Percentiles rank a stretch among this genome's conserved stretches.
Evolutionary conservation across 2,329 filamentous ascomycete species (phyloP).

Genomic region (Rhexocercosporidium sp.): DNA sequence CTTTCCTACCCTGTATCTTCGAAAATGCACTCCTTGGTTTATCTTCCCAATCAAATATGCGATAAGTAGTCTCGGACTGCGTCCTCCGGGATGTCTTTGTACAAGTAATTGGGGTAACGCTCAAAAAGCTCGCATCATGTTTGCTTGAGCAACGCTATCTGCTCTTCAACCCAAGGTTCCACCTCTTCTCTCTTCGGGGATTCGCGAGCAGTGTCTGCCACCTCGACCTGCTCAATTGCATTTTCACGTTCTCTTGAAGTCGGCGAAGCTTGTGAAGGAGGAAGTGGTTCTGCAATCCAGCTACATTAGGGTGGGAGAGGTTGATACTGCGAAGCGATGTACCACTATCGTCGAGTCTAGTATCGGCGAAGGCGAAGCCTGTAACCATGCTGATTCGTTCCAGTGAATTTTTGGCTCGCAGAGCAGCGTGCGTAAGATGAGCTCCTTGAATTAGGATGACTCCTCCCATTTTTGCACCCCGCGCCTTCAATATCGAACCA

Average conservation of each 20-base stretch:
- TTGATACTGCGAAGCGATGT: slow-evolving; percentile 14
- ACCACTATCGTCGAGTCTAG: slow-evolving; percentile 4
- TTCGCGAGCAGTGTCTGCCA: not conserved
- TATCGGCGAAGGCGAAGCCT: not conserved
- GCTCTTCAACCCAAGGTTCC: slow-evolving; percentile 23
- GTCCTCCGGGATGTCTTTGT: slow-evolving; percentile 25
- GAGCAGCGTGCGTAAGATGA: slow-evolving; percentile 19
- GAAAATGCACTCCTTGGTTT: not conserved
- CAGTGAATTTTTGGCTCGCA: not conserved
- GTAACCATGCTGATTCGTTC: slow-evolving; percentile 20
- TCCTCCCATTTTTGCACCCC: slow-evolving; percentile 31
- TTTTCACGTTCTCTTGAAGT: slow-evolving; percentile 20
- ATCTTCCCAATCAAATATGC: not conserved
- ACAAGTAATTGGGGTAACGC: slow-evolving; percentile 21
- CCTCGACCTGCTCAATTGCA: slow-evolving; percentile 16
- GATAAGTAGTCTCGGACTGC: slow-evolving; percentile 8
- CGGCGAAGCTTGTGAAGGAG: slow-evolving; percentile 16
- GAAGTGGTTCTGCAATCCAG: slow-evolving; percentile 2
- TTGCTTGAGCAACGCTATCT: slow-evolving; percentile 26
- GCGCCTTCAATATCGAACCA: slow-evolving; percentile 45
- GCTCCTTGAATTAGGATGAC: slow-evolving; percentile 23
- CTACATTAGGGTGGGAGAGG: not conserved
- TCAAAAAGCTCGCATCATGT: slow-evolving; percentile 28
- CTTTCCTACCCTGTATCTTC: not conserved
- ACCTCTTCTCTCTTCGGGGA: slow-evolving; percentile 20